Conservation (phyloP, 352 stramenopile species). For the Globisporangium nagaii region DNA sequence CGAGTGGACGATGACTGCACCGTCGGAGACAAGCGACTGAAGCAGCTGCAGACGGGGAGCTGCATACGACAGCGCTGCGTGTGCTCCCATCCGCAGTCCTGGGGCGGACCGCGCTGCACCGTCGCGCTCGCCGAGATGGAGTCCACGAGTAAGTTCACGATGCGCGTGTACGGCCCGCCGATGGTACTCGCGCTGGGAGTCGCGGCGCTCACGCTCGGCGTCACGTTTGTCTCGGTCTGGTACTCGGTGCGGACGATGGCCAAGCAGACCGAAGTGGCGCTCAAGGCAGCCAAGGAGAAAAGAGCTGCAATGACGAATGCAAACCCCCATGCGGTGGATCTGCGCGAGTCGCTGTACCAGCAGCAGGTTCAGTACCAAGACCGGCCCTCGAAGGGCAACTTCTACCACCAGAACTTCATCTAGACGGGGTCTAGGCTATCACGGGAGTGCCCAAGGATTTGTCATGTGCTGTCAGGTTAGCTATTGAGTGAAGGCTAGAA, state of each 20-base stretch:
- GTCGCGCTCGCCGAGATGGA: slow-evolving; percentile 23
- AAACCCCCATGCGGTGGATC: neutral
- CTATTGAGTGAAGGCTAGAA: no score
- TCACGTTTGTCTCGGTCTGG: slow-evolving; percentile 18
- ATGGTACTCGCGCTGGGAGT: slow-evolving; percentile 32
- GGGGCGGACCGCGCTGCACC: slow-evolving; percentile 49
- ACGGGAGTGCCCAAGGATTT: no score
- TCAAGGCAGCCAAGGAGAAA: slow-evolving; percentile 15
- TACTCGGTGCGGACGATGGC: slow-evolving; percentile 10
- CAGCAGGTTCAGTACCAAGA: neutral
- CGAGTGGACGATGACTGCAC: slow-evolving; percentile 52
- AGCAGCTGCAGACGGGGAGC: slow-evolving; percentile 31
- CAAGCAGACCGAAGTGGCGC: slow-evolving; percentile 9
- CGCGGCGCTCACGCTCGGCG: slow-evolving; percentile 22
- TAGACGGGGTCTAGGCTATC: neutral
- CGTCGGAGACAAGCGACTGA: slow-evolving; percentile 16
- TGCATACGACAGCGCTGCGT: slow-evolving; percentile 52
- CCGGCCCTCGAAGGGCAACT: neutral
- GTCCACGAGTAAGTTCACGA: slow-evolving; percentile 20
- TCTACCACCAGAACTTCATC: slow-evolving; percentile 1
- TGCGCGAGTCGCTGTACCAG: neutral
- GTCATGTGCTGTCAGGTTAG: no score
- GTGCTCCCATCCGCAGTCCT: slow-evolving; percentile 38
- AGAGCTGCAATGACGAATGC: slow-evolving; percentile 6
- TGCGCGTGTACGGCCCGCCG: slow-evolving; percentile 30